Evolutionary conservation across 495 filamentous ascomycete species (phyloP).

Genomic region (Hypoxylon fragiforme): DNA sequence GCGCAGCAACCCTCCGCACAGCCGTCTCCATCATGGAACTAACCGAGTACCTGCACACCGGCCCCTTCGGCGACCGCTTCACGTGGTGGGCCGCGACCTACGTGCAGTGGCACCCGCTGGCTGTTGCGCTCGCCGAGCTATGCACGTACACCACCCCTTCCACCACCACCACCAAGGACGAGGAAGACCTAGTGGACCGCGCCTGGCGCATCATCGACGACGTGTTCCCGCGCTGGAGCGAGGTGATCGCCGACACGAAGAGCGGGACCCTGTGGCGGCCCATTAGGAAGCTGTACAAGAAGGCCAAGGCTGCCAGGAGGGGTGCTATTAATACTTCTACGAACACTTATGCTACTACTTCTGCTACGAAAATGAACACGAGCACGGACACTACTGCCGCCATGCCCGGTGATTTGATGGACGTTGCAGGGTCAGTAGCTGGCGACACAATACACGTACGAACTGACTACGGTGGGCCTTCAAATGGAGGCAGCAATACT

Average conservation of each 20-base stretch:
- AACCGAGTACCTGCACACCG: conserved; percentile 17
- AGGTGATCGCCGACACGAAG: conserved; percentile 53
- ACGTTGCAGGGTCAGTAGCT: background rate
- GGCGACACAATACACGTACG: background rate
- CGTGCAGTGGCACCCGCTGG: conserved; percentile 75
- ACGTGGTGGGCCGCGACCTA: conserved; percentile 57
- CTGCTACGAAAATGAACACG: background rate
- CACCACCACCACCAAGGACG: no score
- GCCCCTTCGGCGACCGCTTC: conserved; percentile 31
- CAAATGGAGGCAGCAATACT: background rate
- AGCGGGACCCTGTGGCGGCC: conserved; percentile 69
- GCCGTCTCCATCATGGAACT: conserved; percentile 41
- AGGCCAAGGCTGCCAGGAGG: conserved; percentile 53
- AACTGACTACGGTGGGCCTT: background rate
- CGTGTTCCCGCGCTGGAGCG: conserved; percentile 59
- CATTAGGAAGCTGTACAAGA: conserved; percentile 64
- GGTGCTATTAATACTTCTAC: conserved; percentile 2
- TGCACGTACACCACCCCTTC: no score
- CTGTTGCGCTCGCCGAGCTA: conserved; percentile 70
- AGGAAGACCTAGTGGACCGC: conserved; percentile 60
- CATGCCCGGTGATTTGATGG: no score
- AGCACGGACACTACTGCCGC: background rate
- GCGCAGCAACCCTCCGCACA: conserved; percentile 39
- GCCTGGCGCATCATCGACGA: conserved; percentile 66
- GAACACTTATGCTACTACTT: background rate